A percentile compares a stretch with the other conserved stretches of the same genome.
Evolutionary conservation across 495 filamentous ascomycete genomes (phyloP).

Genomic region (Daldinia vernicosa): DNA sequence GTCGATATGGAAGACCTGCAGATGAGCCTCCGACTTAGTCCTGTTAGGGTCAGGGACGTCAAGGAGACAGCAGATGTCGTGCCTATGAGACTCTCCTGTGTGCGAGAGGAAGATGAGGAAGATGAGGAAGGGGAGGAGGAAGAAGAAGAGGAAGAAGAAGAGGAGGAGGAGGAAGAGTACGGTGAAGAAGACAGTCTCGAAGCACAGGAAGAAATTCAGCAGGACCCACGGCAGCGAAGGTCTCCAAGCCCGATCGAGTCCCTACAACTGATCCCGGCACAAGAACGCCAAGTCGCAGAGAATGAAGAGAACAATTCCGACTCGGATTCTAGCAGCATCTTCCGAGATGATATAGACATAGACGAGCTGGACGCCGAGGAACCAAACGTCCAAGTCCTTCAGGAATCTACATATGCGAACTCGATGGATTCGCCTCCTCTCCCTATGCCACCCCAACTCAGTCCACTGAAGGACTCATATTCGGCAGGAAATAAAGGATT

Average conservation of each 20-base stretch:
- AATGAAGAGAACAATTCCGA: conserved; percentile 49
- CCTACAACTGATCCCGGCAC: conserved; percentile 48
- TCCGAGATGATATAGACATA: conserved; percentile 61
- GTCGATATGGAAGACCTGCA: conserved; percentile 85
- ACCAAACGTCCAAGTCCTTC: conserved; percentile 59
- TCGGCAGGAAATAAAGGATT: conserved; percentile 55
- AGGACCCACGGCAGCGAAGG: conserved; percentile 19
- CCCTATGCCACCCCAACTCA: conserved; percentile 53
- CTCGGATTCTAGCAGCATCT: conserved; percentile 59
- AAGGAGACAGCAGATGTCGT: conserved; percentile 55
- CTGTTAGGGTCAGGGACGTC: conserved; percentile 63
- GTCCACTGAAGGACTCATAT: conserved; percentile 57
- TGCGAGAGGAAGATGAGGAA: conserved; percentile 52
- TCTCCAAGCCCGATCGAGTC: conserved; percentile 42
- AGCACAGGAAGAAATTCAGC: neutral
- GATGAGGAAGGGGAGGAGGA: conserved; percentile 43
- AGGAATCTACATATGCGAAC: conserved; percentile 51
- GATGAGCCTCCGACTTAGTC: conserved; percentile 74
- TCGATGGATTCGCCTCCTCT: conserved; percentile 47
- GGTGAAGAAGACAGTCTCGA: neutral
- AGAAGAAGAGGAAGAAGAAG: conserved; percentile 4
- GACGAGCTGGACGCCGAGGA: conserved; percentile 60
- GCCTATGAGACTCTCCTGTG: conserved; percentile 49
- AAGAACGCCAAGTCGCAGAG: conserved; percentile 44
- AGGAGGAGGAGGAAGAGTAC: conserved; percentile 31